Evolutionary conservation across 164 flowering plant species (phyloP), one percentile per base, ranked within the genome.

Genomic region (Hamamelis virginiana): DNA sequence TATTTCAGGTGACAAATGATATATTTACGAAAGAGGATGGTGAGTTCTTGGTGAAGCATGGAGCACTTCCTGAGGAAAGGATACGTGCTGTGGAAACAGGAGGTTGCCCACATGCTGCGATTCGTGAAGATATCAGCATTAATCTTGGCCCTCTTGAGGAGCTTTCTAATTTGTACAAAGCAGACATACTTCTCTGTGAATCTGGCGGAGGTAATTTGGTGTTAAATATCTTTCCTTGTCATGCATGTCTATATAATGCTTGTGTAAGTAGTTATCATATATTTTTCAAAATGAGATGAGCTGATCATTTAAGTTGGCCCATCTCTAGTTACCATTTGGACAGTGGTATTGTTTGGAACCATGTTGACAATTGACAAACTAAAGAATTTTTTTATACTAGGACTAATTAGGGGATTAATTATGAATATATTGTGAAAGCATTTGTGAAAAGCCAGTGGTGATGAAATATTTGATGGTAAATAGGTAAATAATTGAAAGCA

Each of bases 101-200:
- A 50, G 99, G 99, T 26, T 95, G 99, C 70, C 99, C 99, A 8
- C 99, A 92, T 86, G 99, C 97, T 56, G 99, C 99, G 11, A 95
- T 95, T 65, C 90, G 97, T 55, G 99, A 95, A 80, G 99, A 95
- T 75, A 92, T 95, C 73, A 95, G 99, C 84, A 92, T 95, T 53
- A 95, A 95, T 79, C 87, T 95, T 33, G 97, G 97, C 18, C 99
- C 99, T 64, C 91, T 95, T 25, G 97, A 95, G 80, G 97, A 95
- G 86, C 90, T 95, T 4, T 92, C 99, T 41, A 88, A 87, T 72
- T 82, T 95, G 71, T 89, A 62, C 81, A 91, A 92, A 73, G 76
- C 97, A 55, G 97, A 95, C 74, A 75, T 95, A 45, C 96, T 95
- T 72, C 97, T 95, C 19, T 95, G 99, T 84, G 99, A 95, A 91